Percentiles rank a stretch among this genome's conserved stretches.
phyloP scores from a whole-genome alignment of 1,139 yeast species.

The Kodamaea derodonti region DNA sequence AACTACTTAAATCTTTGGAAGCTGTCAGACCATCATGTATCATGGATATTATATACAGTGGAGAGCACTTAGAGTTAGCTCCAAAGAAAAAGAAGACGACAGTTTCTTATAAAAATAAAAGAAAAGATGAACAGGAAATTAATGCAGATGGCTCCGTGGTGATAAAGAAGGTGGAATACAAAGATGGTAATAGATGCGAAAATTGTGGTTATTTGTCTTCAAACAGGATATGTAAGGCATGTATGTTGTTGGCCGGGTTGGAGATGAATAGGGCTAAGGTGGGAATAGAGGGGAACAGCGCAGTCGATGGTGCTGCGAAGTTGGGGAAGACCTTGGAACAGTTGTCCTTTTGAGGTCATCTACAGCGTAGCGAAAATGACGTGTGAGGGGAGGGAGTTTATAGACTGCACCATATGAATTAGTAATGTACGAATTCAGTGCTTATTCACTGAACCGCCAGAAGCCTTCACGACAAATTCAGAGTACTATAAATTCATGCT shows the following conservation, averaged over 20 bases:
- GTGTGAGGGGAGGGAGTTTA: too few relatives aligned
- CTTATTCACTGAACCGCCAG: background rate
- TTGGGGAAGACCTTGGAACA: conserved; percentile 62
- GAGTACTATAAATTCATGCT: too few relatives aligned
- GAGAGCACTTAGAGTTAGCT: conserved; percentile 75
- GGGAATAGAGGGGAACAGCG: conserved; percentile 46
- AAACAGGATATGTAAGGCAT: conserved; percentile 88
- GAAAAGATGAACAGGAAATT: conserved; percentile 44
- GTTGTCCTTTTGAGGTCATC: conserved; percentile 21
- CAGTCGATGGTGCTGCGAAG: conserved; percentile 65
- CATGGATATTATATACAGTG: conserved; percentile 89
- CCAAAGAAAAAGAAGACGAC: conserved; percentile 44
- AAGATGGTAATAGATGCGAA: conserved; percentile 74
- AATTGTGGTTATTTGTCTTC: conserved; percentile 91
- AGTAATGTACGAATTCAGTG: too few relatives aligned
- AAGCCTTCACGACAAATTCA: background rate
- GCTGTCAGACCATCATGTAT: conserved; percentile 90
- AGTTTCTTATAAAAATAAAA: conserved; percentile 26
- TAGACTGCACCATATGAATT: too few relatives aligned
- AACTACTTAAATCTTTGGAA: conserved; percentile 83
- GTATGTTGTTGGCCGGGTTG: conserved; percentile 80
- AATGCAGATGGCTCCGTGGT: conserved; percentile 60
- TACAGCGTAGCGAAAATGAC: too few relatives aligned
- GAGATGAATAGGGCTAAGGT: conserved; percentile 70
- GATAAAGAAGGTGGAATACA: conserved; percentile 30